phyloP scores from a whole-genome alignment of 2,329 filamentous ascomycete genomes.

The Ophiognomonia clavigignenti-juglandacearum region DNA sequence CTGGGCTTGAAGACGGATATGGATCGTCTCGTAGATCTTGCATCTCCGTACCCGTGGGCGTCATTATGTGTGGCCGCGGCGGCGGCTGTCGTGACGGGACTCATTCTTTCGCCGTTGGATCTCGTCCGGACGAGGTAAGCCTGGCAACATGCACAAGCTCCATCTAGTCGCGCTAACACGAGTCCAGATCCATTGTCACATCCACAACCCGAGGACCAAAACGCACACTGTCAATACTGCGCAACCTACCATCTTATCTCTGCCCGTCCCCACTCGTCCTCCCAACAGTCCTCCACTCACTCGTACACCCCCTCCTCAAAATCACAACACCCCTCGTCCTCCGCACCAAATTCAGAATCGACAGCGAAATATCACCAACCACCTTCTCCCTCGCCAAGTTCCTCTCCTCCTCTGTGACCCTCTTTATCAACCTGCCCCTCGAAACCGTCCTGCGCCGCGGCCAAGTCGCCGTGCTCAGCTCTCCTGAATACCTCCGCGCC shows the following conservation, averaged over 20 bases:
- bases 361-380: slow-evolving; percentile 74
- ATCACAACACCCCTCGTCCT: slow-evolving; percentile 81
- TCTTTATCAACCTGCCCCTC: slow-evolving; percentile 82
- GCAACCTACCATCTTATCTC: slow-evolving; percentile 71
- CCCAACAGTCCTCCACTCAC: slow-evolving; percentile 82
- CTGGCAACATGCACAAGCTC: neutral
- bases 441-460: slow-evolving; percentile 89
- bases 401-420: slow-evolving; percentile 69
- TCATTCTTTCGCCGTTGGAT: slow-evolving; percentile 82
- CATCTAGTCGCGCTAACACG: slow-evolving; percentile 25
- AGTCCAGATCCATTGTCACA: slow-evolving; percentile 69
- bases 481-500: slow-evolving; percentile 45
- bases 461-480: slow-evolving; percentile 68
- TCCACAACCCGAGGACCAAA: slow-evolving; percentile 70
- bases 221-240: slow-evolving; percentile 72
- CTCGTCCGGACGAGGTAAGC: slow-evolving; percentile 72
- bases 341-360: slow-evolving; percentile 77
- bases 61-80: slow-evolving; percentile 69
- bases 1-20: slow-evolving; percentile 69
- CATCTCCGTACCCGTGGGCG: slow-evolving; percentile 75
- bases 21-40: slow-evolving; percentile 67
- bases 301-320: slow-evolving; percentile 76
- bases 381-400: slow-evolving; percentile 82
- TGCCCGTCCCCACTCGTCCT: slow-evolving; percentile 67
- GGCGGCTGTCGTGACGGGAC: slow-evolving; percentile 65